Percentiles rank a stretch among this genome's conserved stretches.
These are phyloP conservation scores for Boletus reticulatus DNA, from an alignment of 768 basidiomycete species.

Conservation along the genomic window DNA sequence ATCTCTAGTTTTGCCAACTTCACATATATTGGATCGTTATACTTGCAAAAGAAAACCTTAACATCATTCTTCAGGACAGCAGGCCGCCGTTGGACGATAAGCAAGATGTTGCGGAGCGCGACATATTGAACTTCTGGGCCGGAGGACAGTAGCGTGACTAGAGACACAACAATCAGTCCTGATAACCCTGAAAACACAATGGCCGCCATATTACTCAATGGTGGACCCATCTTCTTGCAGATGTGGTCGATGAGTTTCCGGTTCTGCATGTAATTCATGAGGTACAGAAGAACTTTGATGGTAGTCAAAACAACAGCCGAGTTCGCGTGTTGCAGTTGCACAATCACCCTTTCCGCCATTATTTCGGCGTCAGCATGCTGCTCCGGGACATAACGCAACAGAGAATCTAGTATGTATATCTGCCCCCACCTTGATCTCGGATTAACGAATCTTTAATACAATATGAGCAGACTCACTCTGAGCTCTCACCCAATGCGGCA, in stretches of 20 bases:
- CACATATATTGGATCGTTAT: constrained; percentile 99
- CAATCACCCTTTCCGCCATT: constrained; percentile 92
- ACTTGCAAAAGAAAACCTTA: constrained; percentile 99
- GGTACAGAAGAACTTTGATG: constrained; percentile 90
- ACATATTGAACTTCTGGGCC: constrained; percentile 99
- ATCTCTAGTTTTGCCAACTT: constrained; percentile 98
- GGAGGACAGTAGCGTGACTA: constrained; percentile 93
- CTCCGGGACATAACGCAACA: constrained; percentile 93
- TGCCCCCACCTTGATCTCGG: constrained; percentile 83
- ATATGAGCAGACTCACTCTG: constrained; percentile 68
- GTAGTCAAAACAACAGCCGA: constrained; percentile 99
- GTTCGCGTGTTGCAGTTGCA: constrained; percentile 96
- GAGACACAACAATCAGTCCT: neutral
- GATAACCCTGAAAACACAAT: neutral
- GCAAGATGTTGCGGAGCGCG: constrained; percentile 90
- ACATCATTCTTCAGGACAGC: constrained; percentile 94
- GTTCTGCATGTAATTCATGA: constrained; percentile 99
- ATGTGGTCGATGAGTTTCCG: constrained; percentile 81
- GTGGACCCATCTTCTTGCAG: constrained; percentile 98
- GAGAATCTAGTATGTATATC: constrained; percentile 94
- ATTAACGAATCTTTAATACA: constrained; percentile 9
- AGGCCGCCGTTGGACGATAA: constrained; percentile 95
- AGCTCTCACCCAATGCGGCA: constrained; percentile 90
- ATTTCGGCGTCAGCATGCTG: constrained; percentile 84
- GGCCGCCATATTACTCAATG: constrained; percentile 59